Conservation (phyloP, 2,329 filamentous ascomycete species). For the Corniculantispora saksenae region DNA sequence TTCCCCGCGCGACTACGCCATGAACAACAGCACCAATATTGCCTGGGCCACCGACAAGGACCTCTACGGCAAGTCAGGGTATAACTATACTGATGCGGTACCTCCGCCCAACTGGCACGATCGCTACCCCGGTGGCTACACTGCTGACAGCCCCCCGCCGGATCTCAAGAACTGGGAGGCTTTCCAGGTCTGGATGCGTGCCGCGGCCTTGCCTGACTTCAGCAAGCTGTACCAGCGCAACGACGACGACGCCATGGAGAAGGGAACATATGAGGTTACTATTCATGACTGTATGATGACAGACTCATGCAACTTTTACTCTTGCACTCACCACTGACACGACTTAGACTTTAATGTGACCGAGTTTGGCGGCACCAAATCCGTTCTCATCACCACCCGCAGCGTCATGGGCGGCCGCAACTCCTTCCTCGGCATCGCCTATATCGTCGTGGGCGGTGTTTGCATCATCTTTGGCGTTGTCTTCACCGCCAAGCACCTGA, state of each 20-base stretch:
- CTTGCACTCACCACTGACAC: conserved; percentile 13
- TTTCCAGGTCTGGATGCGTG: conserved; percentile 99
- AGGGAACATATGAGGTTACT: conserved; percentile 74
- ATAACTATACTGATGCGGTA: conserved; percentile 64
- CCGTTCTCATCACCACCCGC: conserved; percentile 82
- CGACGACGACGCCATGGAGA: conserved; percentile 65
- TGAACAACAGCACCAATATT: conserved; percentile 74
- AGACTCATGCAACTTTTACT: no score
- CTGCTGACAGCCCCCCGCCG: conserved; percentile 63
- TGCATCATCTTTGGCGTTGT: conserved; percentile 86
- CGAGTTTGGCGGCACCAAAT: conserved; percentile 83
- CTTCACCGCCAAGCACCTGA: conserved; percentile 87
- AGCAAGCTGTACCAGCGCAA: conserved; percentile 91
- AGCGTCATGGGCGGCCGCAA: conserved; percentile 95
- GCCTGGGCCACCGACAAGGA: conserved; percentile 84
- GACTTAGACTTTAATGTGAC: conserved; percentile 74
- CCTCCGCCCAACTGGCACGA: conserved; percentile 85
- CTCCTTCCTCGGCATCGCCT: conserved; percentile 93
- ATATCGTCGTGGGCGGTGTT: conserved; percentile 88
- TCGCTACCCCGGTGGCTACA: conserved; percentile 72
- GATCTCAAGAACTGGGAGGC: conserved; percentile 74
- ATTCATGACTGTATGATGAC: conserved; percentile 71
- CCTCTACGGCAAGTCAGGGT: conserved; percentile 72
- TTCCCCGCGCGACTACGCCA: conserved; percentile 61
- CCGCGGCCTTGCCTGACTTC: conserved; percentile 88